Base-by-base conservation (phyloP, 169 alveolate genomes). In the Cryptosporidium parvum region DNA sequence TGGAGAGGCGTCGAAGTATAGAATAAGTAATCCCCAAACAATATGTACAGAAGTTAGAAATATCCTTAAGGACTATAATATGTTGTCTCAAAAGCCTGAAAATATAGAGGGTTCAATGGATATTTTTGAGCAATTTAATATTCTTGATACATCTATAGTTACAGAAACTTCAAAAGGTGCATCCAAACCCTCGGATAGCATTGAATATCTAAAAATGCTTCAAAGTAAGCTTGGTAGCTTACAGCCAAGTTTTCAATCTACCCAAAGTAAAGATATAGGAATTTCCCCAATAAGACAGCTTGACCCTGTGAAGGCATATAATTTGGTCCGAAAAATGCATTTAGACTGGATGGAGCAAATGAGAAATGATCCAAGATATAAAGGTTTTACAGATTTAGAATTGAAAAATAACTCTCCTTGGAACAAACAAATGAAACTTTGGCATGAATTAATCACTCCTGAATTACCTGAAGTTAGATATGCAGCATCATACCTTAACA, bases 281-380 rank as follows among this genome's bases (percentile, higher is more conserved):
- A 21, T 80, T 44, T 62, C 89, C 6, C 89, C 89, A 44, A 59
- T 80, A 62, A 80, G 65, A 29, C 31, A 48, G 70, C 18, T 80
- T 0, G 75, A 80, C 44, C 53, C 75, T 26, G 52, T 39, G 16
- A 80, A 80, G 33, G 67, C 89, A 23, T 80, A 80, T 29, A 35
- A 80, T 23, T 65, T 80, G 39, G 21, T 80, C 2, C 69, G 42
- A 1, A 70, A 37, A 45, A 42, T 80, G 59, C 89, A 80, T 39
- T 48, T 42, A 9, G 69, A 80, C 21, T 80, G 89, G 89, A 80
- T 80, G 89, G 89, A 80, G 4, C 89, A 80, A 62, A 80, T 80
- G 75, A 59, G 68, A 62, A 61, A 39, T 80, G 89, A 80, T 65
- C 80, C 75, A 42, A 59, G 89, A 45, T 80, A 62, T 59, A 80